Base-by-base conservation (phyloP, 306 rosid genomes). In the Urtica urens region DNA sequence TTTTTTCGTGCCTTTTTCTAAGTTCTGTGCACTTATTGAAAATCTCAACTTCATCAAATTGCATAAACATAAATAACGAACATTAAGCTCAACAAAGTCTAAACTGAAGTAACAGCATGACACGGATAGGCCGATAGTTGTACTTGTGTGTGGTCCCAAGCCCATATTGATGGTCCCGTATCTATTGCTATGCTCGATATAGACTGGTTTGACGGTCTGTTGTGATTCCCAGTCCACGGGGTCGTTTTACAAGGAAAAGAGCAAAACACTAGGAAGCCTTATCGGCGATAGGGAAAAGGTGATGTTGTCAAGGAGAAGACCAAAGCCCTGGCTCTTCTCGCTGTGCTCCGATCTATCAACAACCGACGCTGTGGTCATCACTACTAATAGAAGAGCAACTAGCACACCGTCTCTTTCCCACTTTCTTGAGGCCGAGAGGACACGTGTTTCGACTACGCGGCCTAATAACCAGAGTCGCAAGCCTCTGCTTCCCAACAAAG, bases 371-470 rank as follows among this genome's bases (percentile, higher is more conserved):
- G 82, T 85, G 38, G 45, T 22, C 31, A 55, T 46, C 16, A n/a
- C n/a, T n/a, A n/a, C n/a, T n/a, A n/a, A n/a, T n/a, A n/a, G n/a
- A n/a, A n/a, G n/a, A n/a, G 55, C 51, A 13, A 61, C 65, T 60
- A 65, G 58, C 58, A 51, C 72, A 53, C 81, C 68, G 18, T 82
- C 86, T 18, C 93, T 86, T 39, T 78, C 68, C 39, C 76, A 81
- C 55, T 81, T 67, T 62, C 96, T 86, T 25, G 79, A 82, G 68
- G 78, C 60, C 17, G 96, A 82, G 63, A 78, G 82, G 62, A 78
- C 78, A 48, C 68, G 67, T 66, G 63, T 59, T 13, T 69, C 59
- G 5, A 8, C 8, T 15, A 28, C n/a, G n/a, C n/a, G n/a, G n/a
- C n/a, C n/a, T n/a, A n/a, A n/a, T n/a, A n/a, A n/a, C n/a, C n/a